Base-by-base conservation (phyloP, 495 filamentous ascomycete genomes). In the Tuber melanosporum region DNA sequence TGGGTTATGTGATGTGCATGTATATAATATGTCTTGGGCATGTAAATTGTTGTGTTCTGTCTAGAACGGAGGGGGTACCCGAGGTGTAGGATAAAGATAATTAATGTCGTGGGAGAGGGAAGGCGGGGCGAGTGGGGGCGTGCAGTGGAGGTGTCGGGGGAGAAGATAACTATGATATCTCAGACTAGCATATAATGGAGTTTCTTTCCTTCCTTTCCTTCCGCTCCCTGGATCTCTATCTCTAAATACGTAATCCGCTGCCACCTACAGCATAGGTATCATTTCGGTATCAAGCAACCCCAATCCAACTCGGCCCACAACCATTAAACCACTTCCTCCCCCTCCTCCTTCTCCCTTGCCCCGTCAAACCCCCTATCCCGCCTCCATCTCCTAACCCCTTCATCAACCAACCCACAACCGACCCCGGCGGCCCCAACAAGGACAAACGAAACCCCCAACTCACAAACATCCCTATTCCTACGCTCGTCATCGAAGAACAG, bases 401-500 rank as follows among this genome's bases (percentile, higher is more conserved):
- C 87, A 85, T 95, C 93, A 70, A 98, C 85, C 87, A 93, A 94
- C 3, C 87, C 88, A 84, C 87, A 89, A n/a, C 88, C 91, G 73
- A 97, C 89, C 2, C 95, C 95, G n/a, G 10, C 3, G 83, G 94
- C 90, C 75, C 89, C 83, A 7, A 99, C 92, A 78, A 96, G 83
- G 82, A 89, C 89, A 87, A 97, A 96, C 10, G 91, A 91, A 42
- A 98, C 92, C 2, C 94, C 94, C 73, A 97, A 78, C 76, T 88
- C 85, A 73, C 87, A 90, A 0, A 97, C 95, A 84, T 97, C 93
- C 52, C 87, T 85, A 84, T 99, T 99, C 76, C 95, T 86, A 70
- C 87, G 85, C 88, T 99, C 95, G 78, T 99, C 95, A 80, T 99
- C 95, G 82, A 98, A 99, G 81, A 99, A 99, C 76, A 99, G 82